Percentiles rank a stretch among this genome's conserved stretches.
Conservation (phyloP, 169 alveolate genomes). For the Eimeria acervulina region DNA sequence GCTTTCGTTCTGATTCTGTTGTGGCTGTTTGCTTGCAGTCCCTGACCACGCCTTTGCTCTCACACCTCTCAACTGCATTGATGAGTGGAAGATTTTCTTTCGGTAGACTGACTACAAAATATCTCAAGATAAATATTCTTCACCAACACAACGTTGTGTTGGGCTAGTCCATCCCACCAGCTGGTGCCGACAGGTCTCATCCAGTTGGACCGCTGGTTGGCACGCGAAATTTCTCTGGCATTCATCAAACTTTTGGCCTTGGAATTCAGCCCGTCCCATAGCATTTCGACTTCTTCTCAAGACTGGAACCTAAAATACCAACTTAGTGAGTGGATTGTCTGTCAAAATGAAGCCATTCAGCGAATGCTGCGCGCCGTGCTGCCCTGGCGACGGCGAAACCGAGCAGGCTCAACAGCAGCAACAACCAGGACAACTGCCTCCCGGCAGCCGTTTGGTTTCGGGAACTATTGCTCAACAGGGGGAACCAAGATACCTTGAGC, state of each 20-base stretch:
- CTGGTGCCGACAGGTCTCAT: constrained; percentile 74
- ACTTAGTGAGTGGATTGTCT: neutral
- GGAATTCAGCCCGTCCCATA: neutral
- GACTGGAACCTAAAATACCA: neutral
- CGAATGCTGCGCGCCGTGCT: constrained; percentile 76
- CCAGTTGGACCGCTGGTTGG: constrained; percentile 65
- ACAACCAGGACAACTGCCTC: constrained; percentile 63
- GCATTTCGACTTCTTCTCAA: neutral
- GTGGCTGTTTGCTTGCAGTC: constrained; percentile 61
- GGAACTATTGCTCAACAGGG: constrained; percentile 82
- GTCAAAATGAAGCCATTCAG: constrained; percentile 59
- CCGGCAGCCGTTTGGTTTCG: constrained; percentile 82
- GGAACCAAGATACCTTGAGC: constrained; percentile 81
- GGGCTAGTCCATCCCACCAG: constrained; percentile 65
- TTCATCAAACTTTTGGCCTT: neutral
- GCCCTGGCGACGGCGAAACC: constrained; percentile 75
- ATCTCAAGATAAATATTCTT: constrained; percentile 47
- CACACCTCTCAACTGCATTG: constrained; percentile 51
- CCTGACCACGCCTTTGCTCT: constrained; percentile 26
- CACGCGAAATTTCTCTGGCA: neutral
- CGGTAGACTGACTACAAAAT: neutral
- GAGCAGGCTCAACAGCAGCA: constrained; percentile 71
- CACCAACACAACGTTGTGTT: constrained; percentile 72
- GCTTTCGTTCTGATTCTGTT: constrained; percentile 26
- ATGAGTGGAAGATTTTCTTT: constrained; percentile 3